Percentiles rank a stretch among this genome's conserved stretches.
phyloP scores from a whole-genome alignment of 192 early-diverging fungal genomes.

The Umbelopsis vinacea region DNA sequence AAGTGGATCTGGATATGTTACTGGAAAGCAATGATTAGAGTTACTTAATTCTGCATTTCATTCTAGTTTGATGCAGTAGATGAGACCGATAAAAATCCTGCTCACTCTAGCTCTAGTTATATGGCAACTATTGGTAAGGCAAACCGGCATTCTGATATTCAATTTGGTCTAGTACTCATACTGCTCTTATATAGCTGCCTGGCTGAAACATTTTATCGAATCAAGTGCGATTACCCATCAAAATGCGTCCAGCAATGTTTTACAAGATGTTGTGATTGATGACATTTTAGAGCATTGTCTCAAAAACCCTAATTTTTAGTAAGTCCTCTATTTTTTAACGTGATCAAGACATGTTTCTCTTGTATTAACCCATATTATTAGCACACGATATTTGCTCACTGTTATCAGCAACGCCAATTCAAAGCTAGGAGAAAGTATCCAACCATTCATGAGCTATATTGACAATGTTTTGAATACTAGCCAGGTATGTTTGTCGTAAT shows the following conservation, averaged over 20 bases:
- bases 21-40: neutral
- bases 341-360: neutral
- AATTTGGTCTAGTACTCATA: neutral
- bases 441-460: conserved; percentile 44
- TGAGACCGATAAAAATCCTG: neutral
- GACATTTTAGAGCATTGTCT: conserved; percentile 63
- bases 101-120: conserved; percentile 8
- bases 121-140: conserved; percentile 9
- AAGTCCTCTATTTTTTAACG: neutral
- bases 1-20: conserved; percentile 39
- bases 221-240: conserved; percentile 20
- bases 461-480: conserved; percentile 31
- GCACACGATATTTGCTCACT: conserved; percentile 40
- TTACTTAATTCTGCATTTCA: neutral
- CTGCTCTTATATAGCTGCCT: conserved; percentile 41
- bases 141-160: neutral
- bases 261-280: conserved; percentile 44
- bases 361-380: conserved; percentile 11
- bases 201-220: conserved; percentile 58
- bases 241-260: conserved; percentile 1
- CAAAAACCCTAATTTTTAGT: conserved; percentile 62
- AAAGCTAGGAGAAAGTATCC: conserved; percentile 20
- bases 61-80: neutral
- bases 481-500: neutral
- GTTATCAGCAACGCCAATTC: conserved; percentile 25